Evolutionary conservation across 352 stramenopile species (phyloP), one percentile per base, ranked within the genome.

Genomic region (Pythium aristosporum): DNA sequence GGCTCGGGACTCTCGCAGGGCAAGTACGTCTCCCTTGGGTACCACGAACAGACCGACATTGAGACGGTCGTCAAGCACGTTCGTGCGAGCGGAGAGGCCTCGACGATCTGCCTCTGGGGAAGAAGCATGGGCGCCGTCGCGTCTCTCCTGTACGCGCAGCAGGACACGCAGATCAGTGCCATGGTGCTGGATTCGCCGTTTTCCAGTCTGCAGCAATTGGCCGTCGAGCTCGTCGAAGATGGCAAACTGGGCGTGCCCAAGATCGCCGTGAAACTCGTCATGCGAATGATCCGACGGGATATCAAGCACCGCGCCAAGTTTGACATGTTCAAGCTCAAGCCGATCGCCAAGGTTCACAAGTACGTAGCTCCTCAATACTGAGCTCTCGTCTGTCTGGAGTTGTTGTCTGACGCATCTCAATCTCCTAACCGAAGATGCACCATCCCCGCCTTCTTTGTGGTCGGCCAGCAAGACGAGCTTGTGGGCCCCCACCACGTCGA

Each of bases 301-400:
- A 91, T 95, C 46, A 91, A 89, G 63, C 78, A 80, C 5, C 69
- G 86, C 51, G 86, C 86, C 43, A 91, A 92, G 61, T 95, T 95
- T 65, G 86, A 95, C 62, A 91, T 93, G 80, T 93, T 91, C 65
- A 91, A 95, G 65, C 68, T 95, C 48, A 93, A 91, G 41, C 86
- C 86, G 0, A 89, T 93, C 51, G 75, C 69, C 18, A 87, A 82
- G 37, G 65, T 95, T 2, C 68, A 85, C 71, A 87, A 89, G 71
- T 94, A 75, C 52, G 69, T 46, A 46, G 39, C 25, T 30, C 5
- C 5, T 30, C 25, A 30, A 30, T 30, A 30, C 25, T 30, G 3
- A 30, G 25, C 25, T 2, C 25, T 30, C 25, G 25, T 5, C 25
- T 30, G 25, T 30, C 25, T 30, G 25, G 25, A 30, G 25, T 30